These are phyloP conservation scores for Elsinoe perseae DNA, from an alignment of 2,329 filamentous ascomycete genomes.

Conservation along the genomic window DNA sequence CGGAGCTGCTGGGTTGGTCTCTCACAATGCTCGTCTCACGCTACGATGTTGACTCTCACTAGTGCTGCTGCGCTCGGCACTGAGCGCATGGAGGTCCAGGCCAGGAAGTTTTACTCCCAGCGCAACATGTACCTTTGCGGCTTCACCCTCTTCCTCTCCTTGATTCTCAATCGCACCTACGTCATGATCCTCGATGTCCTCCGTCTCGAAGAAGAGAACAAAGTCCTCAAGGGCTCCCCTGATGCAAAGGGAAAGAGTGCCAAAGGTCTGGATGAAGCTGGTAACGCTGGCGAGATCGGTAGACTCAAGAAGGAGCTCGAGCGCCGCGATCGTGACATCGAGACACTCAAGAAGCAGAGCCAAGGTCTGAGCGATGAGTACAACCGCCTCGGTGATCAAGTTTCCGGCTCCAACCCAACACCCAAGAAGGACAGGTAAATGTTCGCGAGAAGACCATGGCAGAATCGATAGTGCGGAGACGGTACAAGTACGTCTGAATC, in stretches of 20 bases:
- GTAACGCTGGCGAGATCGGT: constrained; percentile 67
- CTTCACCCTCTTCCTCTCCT: constrained; percentile 96
- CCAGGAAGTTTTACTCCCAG: constrained; percentile 99
- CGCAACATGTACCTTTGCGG: constrained; percentile 99
- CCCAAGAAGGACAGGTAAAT: constrained; percentile 51
- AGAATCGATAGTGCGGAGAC: background rate
- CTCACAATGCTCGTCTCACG: background rate
- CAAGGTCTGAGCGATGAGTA: constrained; percentile 79
- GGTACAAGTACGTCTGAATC: background rate
- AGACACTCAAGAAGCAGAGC: constrained; percentile 86
- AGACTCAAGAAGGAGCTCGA: constrained; percentile 57
- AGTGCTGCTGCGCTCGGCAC: constrained; percentile 68
- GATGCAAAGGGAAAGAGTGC: constrained; percentile 56
- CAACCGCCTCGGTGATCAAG: constrained; percentile 74
- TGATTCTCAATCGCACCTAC: constrained; percentile 99
- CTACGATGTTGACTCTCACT: constrained; percentile 20
- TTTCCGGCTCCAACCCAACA: constrained; percentile 49
- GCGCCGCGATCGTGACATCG: constrained; percentile 73
- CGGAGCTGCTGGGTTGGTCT: constrained; percentile 41
- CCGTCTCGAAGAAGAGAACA: constrained; percentile 85
- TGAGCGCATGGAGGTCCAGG: constrained; percentile 96
- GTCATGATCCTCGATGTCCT: constrained; percentile 91
- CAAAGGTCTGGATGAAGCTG: constrained; percentile 63
- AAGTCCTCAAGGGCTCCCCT: constrained; percentile 63
- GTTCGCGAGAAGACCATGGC: background rate